Evolutionary conservation across 2,329 filamentous ascomycete genomes (phyloP), one percentile per base, ranked within the genome.

Genomic region (Tolypocladium nubicola): DNA sequence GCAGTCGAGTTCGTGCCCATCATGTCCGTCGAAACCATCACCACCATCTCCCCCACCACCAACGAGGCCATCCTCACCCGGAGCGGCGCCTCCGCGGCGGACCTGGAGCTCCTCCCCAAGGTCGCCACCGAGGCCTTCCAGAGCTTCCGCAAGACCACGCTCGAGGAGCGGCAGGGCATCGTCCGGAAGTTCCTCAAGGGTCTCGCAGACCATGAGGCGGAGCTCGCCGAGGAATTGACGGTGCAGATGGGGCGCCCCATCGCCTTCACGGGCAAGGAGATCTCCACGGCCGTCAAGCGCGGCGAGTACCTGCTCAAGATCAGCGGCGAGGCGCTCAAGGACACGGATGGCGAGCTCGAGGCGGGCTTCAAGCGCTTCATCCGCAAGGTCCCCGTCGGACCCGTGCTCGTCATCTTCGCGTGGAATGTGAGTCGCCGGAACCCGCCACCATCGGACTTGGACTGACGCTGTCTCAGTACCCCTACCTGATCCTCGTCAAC

Each of bases 181-280:
- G 85, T 97, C 65, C 85, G 83, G 65, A 89, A 88, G 66, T 91
- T 92, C 1, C 75, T 97, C 50, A 81, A 86, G 61, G 73, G 89
- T 5, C 78, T 97, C 35, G 73, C 76, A 19, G 81, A 84, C 54
- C 86, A 84, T 69, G 82, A 91, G 71, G 87, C 94, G 84, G 88
- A 85, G 61, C 79, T 97, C 39, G 91, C 88, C 7, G 81, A 84
- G 63, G 92, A 97, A 71, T 76, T 97, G 59, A 97, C 92, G 0
- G 86, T 90, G 70, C 92, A 97, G 76, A 97, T 97, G 92, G 93
- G 93, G 47, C 82, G 93, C 23, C 93, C 93, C 39, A 96, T 97
- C 66, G 82, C 88, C 41, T 97, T 93, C 71, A 89, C 89, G 0
- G 85, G 81, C 52, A 90, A 85, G 64, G 93, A 97, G 76, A 81